Evolutionary conservation across 176 grass and related monocot species (phyloP).

Genomic region (Zoysia pacifica): DNA sequence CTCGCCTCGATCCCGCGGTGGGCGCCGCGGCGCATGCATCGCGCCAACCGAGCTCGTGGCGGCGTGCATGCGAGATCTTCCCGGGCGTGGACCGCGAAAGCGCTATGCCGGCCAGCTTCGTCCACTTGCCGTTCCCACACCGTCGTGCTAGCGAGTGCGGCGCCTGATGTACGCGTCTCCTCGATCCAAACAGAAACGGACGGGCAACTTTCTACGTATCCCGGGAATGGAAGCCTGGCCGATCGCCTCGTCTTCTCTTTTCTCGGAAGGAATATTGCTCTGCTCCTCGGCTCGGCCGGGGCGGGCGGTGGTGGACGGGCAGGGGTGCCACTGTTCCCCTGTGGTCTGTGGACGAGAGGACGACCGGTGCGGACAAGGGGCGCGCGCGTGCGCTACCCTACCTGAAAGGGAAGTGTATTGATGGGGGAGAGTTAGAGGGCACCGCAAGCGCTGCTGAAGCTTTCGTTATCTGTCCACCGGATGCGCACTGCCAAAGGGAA

Average conservation of each 20-base stretch:
- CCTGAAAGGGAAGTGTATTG: neutral
- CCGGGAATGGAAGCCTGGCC: neutral
- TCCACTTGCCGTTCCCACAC: neutral
- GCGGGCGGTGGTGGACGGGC: too few relatives aligned
- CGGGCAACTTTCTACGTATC: neutral
- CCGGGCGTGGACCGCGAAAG: neutral
- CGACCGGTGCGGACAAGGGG: neutral
- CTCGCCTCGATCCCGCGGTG: neutral
- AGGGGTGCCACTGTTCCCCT: too few relatives aligned
- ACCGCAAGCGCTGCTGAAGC: neutral
- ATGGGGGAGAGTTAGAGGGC: neutral
- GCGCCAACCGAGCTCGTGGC: neutral
- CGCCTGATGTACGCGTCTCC: neutral
- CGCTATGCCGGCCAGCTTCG: neutral
- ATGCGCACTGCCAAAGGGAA: neutral
- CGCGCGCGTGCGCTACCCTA: neutral
- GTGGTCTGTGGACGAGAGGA: neutral
- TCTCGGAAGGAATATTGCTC: neutral
- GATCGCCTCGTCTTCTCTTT: neutral
- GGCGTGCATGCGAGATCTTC: neutral
- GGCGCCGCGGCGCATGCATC: neutral
- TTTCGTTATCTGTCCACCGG: too few relatives aligned
- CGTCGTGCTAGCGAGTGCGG: neutral
- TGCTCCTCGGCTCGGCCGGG: neutral
- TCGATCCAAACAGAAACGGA: neutral